Percentiles rank a stretch among this genome's conserved stretches.
phyloP scores from a whole-genome alignment of 768 basidiomycete species.

The Kwoniella europaea region DNA sequence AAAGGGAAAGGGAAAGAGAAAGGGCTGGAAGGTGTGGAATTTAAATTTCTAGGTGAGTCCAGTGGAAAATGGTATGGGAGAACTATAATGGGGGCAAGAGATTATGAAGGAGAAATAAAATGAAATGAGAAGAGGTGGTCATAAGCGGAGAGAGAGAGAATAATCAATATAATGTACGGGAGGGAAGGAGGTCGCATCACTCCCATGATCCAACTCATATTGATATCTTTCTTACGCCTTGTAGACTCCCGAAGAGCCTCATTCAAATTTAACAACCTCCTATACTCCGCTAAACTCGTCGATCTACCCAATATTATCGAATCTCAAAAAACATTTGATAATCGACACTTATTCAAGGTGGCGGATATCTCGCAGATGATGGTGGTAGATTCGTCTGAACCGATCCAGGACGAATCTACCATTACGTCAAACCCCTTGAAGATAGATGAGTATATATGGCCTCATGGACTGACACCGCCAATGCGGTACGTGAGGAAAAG shows the following conservation, averaged over 20 bases:
- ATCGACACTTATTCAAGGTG: constrained; percentile 97
- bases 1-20: constrained; percentile 64
- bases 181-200: too few relatives aligned
- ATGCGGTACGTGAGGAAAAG: constrained; percentile 87
- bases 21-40: constrained; percentile 83
- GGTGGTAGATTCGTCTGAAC: constrained; percentile 67
- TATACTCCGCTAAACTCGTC: constrained; percentile 89
- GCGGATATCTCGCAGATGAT: constrained; percentile 99
- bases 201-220: neutral
- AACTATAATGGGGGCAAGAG: neutral
- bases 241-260: constrained; percentile 87
- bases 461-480: constrained; percentile 93
- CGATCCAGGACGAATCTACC: constrained; percentile 63
- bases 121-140: neutral
- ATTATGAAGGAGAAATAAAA: neutral
- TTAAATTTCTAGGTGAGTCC: constrained; percentile 89
- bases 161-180: too few relatives aligned
- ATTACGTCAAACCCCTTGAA: constrained; percentile 79
- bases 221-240: neutral
- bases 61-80: neutral
- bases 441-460: constrained; percentile 96
- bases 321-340: constrained; percentile 92
- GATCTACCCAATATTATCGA: constrained; percentile 94
- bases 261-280: constrained; percentile 80
- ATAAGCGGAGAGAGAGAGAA: too few relatives aligned